Percentiles rank a stretch among this genome's conserved stretches.
phyloP scores from a whole-genome alignment of 2,329 filamentous ascomycete species.

The Epicoccum sorghinum region DNA sequence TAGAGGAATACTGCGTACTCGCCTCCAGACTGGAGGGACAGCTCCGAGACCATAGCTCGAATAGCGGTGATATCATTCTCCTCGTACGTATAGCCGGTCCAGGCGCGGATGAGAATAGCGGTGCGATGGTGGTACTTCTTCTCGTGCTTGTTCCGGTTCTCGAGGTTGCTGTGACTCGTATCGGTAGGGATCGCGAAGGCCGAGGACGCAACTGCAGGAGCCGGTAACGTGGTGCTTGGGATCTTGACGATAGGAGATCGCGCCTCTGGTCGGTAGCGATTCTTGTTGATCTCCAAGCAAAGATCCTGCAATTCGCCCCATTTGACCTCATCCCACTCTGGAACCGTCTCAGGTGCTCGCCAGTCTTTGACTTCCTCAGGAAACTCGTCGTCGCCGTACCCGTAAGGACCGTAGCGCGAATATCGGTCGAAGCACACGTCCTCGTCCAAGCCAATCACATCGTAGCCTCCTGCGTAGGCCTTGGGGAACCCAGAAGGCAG shows the following conservation, averaged over 20 bases:
- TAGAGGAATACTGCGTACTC: slow-evolving; percentile 57
- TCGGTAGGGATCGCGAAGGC: slow-evolving; percentile 39
- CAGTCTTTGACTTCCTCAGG: slow-evolving; percentile 54
- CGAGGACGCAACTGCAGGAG: slow-evolving; percentile 32
- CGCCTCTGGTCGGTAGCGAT: slow-evolving; percentile 60
- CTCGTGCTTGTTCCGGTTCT: slow-evolving; percentile 26
- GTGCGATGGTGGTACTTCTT: slow-evolving; percentile 52
- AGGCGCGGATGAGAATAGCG: slow-evolving; percentile 54
- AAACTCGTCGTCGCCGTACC: slow-evolving; percentile 59
- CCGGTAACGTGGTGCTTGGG: slow-evolving; percentile 35
- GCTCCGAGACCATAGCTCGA: slow-evolving; percentile 54
- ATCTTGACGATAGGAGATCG: slow-evolving; percentile 44
- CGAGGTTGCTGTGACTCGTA: slow-evolving; percentile 36
- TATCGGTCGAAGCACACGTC: slow-evolving; percentile 71
- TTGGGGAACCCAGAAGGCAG: slow-evolving; percentile 55
- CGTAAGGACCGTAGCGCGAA: slow-evolving; percentile 61
- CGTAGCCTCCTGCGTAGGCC: slow-evolving; percentile 46
- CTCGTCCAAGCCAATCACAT: slow-evolving; percentile 46
- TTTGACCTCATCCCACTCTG: slow-evolving; percentile 68
- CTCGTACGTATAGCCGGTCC: slow-evolving; percentile 55
- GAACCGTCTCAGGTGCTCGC: slow-evolving; percentile 42
- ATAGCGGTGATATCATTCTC: slow-evolving; percentile 55
- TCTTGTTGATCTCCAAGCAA: slow-evolving; percentile 70
- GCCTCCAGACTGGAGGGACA: slow-evolving; percentile 54
- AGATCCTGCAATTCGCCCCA: slow-evolving; percentile 74